These are phyloP conservation scores for Lachancea sp. DNA, from an alignment of 805 yeast genomes.

Conservation along the genomic window DNA sequence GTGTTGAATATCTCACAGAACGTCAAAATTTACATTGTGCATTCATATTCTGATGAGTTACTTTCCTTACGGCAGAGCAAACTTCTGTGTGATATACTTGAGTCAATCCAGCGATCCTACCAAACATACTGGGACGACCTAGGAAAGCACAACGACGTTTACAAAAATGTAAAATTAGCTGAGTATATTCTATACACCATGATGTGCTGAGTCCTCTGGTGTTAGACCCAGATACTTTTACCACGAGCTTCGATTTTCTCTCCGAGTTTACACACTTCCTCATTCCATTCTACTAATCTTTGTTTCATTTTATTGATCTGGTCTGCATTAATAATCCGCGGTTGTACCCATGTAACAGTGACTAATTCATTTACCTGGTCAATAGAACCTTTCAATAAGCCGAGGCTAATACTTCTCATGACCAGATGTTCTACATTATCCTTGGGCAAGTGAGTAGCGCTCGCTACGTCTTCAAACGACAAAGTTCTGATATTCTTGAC, in stretches of 20 bases:
- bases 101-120: conserved; percentile 14
- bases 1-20: conserved; percentile 5
- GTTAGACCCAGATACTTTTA: conserved; percentile 54
- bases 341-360: conserved; percentile 90
- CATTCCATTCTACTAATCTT: conserved; percentile 73
- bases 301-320: conserved; percentile 75
- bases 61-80: conserved; percentile 46
- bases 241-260: conserved; percentile 56
- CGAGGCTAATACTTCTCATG: conserved; percentile 83
- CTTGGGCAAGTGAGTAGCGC: conserved; percentile 55
- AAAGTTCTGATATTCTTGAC: conserved; percentile 69
- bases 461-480: conserved; percentile 64
- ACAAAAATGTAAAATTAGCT: conserved; percentile 37
- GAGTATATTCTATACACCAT: conserved; percentile 21
- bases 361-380: conserved; percentile 79
- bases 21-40: conserved; percentile 39
- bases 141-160: conserved; percentile 67
- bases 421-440: conserved; percentile 80
- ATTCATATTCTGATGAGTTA: conserved; percentile 64
- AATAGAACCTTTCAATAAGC: conserved; percentile 79
- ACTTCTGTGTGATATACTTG: conserved; percentile 35
- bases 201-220: not conserved
- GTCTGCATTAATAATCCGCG: conserved; percentile 76
- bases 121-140: conserved; percentile 33
- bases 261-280: conserved; percentile 60